A percentile compares a stretch with the other conserved stretches of the same genome.
Conservation (phyloP, 1,139 yeast genomes). For the Suhomyces guaymorum region DNA sequence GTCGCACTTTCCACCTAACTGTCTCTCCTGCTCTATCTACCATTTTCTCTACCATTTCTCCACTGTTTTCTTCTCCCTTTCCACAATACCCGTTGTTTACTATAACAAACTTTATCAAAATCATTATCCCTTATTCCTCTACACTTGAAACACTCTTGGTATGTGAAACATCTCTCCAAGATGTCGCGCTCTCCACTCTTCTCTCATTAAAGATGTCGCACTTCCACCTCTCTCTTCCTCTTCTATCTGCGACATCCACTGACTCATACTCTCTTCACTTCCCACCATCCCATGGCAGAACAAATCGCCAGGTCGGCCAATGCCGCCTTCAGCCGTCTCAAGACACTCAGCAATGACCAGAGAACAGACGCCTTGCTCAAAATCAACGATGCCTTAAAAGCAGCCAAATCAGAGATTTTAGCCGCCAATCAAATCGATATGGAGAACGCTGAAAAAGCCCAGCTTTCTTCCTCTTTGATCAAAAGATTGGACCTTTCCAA, state of each 20-base stretch:
- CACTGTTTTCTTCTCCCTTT: too few species aligned
- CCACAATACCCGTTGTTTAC: too few species aligned
- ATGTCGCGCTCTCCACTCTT: too few species aligned
- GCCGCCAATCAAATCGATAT: slow-evolving; percentile 75
- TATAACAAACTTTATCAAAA: too few species aligned
- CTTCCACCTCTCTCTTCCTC: too few species aligned
- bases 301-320: slow-evolving; percentile 78
- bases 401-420: slow-evolving; percentile 60
- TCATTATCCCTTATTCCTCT: too few species aligned
- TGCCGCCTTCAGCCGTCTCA: slow-evolving; percentile 73
- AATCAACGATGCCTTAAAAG: slow-evolving; percentile 67
- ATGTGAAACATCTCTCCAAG: too few species aligned
- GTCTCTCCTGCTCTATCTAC: too few species aligned
- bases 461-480: slow-evolving; percentile 67
- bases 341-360: slow-evolving; percentile 70
- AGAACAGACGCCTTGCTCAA: slow-evolving; percentile 71
- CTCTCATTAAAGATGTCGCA: too few species aligned
- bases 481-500: slow-evolving; percentile 81
- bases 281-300: slow-evolving; percentile 52
- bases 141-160: too few species aligned
- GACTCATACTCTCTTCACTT: neutral
- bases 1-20: too few species aligned
- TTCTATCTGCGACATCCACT: neutral
- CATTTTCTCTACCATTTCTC: too few species aligned
- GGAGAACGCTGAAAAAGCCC: slow-evolving; percentile 59